Evolutionary conservation across 2,329 filamentous ascomycete species (phyloP), one percentile per base, ranked within the genome.

Genomic region (Sporothrix dimorphospora): DNA sequence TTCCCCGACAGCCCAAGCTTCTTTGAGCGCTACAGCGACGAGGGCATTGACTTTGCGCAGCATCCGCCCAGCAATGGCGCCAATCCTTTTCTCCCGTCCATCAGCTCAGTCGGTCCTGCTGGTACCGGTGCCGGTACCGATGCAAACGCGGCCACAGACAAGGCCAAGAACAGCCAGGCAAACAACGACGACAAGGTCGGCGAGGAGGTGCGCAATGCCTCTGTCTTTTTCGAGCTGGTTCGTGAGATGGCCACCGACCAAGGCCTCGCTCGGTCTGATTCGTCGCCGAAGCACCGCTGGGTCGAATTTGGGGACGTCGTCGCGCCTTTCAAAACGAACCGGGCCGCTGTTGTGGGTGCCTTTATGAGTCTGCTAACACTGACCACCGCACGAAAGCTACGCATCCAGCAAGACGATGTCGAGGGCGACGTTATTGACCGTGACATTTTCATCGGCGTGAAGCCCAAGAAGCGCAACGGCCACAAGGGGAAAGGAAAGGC

Each of bases 321-420:
- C 27, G 69, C 67, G 9, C 51, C 72, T 0, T 69, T 76, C 34
- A 21, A 40, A 30, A 6, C 12, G 1, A 70, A 55, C 68, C 21
- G 70, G 1, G 53, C 71, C 5, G 74, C 75, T 1, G 74, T 76
- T 19, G 75, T 76, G 19, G 71, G 71, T 11, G 74, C 75, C 7
- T 76, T 76, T 45, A 75, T 76, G 75, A 75, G 73, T 27, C 57
- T 76, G 47, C 51, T 76, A 71, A 49, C 75, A 49, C 70, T 76
- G 59, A 74, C 73, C 1, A 74, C 72, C 0, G 27, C 63, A 2
- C 66, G 57, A n/a, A 45, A 71, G 70, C 55, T 76, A 53, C 66
- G 69, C n/a, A 38, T 76, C 16, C 63, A 69, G 8, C 72, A 73
- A 57, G 70, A 73, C 2, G 61, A 63, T 11, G 6, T 9, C 11